A percentile compares a stretch with the other conserved stretches of the same genome.
These are phyloP conservation scores for Vigna nakashimae DNA, from an alignment of 306 rosid species.

Conservation along the genomic window DNA sequence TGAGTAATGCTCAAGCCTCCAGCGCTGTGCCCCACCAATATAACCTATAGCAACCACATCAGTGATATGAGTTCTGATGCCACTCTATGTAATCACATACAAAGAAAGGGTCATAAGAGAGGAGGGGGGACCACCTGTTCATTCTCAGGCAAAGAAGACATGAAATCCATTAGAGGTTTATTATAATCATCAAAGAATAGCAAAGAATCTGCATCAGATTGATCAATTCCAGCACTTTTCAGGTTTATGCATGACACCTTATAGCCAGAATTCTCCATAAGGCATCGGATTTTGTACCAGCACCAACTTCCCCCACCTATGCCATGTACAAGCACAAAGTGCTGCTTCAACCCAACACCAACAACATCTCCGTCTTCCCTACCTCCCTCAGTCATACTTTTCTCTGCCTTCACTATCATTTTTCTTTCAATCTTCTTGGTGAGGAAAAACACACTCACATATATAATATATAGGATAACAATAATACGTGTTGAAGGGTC, in stretches of 20 bases:
- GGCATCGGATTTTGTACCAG: conserved; percentile 91
- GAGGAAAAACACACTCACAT: background rate
- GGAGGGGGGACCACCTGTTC: conserved; percentile 61
- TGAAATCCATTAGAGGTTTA: conserved; percentile 76
- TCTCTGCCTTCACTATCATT: conserved; percentile 41
- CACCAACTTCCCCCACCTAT: conserved; percentile 89
- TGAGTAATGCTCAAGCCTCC: conserved; percentile 88
- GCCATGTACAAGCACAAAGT: conserved; percentile 95
- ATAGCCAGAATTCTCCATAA: conserved; percentile 91
- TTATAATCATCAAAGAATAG: conserved; percentile 80
- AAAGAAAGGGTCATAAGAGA: conserved; percentile 29
- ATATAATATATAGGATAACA: conserved; percentile 27
- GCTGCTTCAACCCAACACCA: conserved; percentile 49
- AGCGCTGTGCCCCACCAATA: conserved; percentile 94
- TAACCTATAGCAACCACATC: conserved; percentile 54
- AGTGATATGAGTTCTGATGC: background rate
- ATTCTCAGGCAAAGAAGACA: conserved; percentile 67
- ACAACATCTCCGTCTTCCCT: conserved; percentile 38
- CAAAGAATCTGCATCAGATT: conserved; percentile 66
- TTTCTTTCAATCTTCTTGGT: conserved; percentile 28
- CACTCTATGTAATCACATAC: background rate
- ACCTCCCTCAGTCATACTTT: conserved; percentile 41
- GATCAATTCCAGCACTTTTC: conserved; percentile 78
- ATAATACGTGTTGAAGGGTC: conserved; percentile 31
- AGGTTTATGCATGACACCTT: conserved; percentile 85